Base-by-base conservation (phyloP, 371 early-diverging fungal genomes). In the Circinella umbellata region DNA sequence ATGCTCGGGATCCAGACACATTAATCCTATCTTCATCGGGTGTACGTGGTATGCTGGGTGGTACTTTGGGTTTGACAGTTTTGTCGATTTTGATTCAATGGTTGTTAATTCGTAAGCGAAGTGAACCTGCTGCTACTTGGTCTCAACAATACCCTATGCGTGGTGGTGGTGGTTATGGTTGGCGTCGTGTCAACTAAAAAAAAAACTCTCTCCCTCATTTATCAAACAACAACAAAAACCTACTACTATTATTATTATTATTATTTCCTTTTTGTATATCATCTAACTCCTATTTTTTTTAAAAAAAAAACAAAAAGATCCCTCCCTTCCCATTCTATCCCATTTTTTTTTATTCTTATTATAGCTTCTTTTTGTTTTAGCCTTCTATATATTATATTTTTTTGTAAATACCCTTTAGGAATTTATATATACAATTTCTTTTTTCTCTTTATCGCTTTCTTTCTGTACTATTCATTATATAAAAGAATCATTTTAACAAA, bases 1-100 rank as follows among this genome's bases (percentile, higher is more conserved):
- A 77, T 47, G 84, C 79, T 20, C 74, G 67, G 42, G 57, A 57
- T 27, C 27, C 57, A 34, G 57, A 57, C 27, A 14, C 68, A 0
- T 60, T 73, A 4, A 62, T 76, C 1, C 62, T 73, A 3, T 79
- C 86, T 27, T 76, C 74, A 6, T 60, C 77, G 36, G 75, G 81
- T 63, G 73, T 89, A 1, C 80, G 87, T 27, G 86, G 86, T 27
- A 87, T 88, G 88, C 66, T 89, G 13, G 88, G 79, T 37, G 90
- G 88, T 18, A 78, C 82, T 57, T 64, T 88, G 36, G 87, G 71
- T 42, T 67, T 88, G 65, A 80, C 87, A 59, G 60, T 88, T 64
- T 67, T 87, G 20, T 87, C 87, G 54, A 57, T 73, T 17, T 71
- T 88, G 74, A 75, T 87, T 64, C 90, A 89, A 74, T 88, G 73